A percentile compares a stretch with the other conserved stretches of the same genome.
Evolutionary conservation across 352 stramenopile genomes (phyloP).

Genomic region (Lagenidium sp.): DNA sequence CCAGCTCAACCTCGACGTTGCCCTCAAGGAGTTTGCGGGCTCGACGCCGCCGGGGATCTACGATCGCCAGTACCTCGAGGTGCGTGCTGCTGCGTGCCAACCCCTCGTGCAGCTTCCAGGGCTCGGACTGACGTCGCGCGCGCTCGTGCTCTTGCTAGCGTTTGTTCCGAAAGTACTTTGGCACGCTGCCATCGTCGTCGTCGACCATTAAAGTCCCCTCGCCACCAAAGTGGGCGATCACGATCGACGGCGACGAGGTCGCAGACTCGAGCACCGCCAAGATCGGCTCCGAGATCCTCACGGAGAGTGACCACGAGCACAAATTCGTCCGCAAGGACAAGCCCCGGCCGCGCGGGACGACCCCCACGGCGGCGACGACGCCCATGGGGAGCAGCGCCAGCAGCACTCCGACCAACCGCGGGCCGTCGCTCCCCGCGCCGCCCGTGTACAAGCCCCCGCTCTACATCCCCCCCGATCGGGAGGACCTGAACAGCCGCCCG

Average conservation of each 20-base stretch:
- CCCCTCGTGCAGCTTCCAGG: too few relatives aligned
- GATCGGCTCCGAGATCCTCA: constrained; percentile 56
- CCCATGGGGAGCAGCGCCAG: constrained; percentile 1
- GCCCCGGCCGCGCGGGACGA: constrained; percentile 6
- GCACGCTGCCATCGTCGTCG: constrained; percentile 42
- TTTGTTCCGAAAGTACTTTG: constrained; percentile 78
- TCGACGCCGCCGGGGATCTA: constrained; percentile 56
- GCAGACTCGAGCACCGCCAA: constrained; percentile 13
- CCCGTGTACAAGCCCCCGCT: constrained; percentile 65
- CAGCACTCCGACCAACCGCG: constrained; percentile 13
- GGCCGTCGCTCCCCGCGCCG: constrained; percentile 1
- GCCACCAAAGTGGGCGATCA: constrained; percentile 52
- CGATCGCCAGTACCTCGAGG: constrained; percentile 55
- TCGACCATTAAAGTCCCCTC: constrained; percentile 34
- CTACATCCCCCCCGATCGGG: constrained; percentile 55
- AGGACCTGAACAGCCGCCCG: constrained; percentile 32
- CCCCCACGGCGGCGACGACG: constrained; percentile 5
- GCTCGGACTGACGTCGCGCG: too few relatives aligned
- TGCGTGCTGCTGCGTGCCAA: too few relatives aligned
- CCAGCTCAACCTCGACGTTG: constrained; percentile 43
- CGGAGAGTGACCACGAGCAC: constrained; percentile 46
- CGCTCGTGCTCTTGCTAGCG: constrained; percentile 18
- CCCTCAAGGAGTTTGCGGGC: constrained; percentile 50
- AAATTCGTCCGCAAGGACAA: constrained; percentile 47
- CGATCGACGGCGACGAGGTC: constrained; percentile 22